Conservation (phyloP, 208 protist genomes). For the Leishmania guyanensis region DNA sequence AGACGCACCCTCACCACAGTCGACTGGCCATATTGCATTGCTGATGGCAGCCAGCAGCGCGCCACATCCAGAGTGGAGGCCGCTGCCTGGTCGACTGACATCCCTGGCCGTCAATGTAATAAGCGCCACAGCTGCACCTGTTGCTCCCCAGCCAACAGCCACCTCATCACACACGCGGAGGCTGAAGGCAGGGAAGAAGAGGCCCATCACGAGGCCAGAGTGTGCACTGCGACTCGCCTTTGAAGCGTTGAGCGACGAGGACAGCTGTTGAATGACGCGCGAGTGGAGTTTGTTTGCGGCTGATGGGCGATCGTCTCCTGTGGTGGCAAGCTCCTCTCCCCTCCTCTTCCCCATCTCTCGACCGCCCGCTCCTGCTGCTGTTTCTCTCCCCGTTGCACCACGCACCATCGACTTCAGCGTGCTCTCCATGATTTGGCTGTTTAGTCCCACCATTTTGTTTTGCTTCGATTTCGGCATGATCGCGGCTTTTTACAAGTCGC, state of each 20-base stretch:
- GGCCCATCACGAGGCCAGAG: background rate
- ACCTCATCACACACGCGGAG: background rate
- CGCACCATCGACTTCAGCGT: background rate
- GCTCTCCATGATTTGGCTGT: background rate
- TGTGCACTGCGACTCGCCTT: slow-evolving; percentile 49
- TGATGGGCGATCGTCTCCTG: background rate
- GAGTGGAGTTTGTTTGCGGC: no score
- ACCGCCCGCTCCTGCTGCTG: background rate
- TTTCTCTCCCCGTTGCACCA: background rate
- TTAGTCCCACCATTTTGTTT: background rate
- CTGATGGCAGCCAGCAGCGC: background rate
- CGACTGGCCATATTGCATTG: background rate
- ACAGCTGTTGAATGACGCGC: slow-evolving; percentile 3
- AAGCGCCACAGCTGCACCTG: no score
- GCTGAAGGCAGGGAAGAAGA: background rate
- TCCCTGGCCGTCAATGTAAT: background rate
- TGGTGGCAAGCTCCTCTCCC: background rate
- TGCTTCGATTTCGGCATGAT: background rate
- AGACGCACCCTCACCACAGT: background rate
- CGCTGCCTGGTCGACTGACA: background rate
- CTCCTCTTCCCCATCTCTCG: background rate
- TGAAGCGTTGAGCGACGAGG: slow-evolving; percentile 31
- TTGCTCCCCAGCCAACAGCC: background rate
- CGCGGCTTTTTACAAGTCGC: background rate
- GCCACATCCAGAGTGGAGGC: background rate